Evolutionary conservation across 805 yeast species (phyloP).

Genomic region (Kazachstania viticola): DNA sequence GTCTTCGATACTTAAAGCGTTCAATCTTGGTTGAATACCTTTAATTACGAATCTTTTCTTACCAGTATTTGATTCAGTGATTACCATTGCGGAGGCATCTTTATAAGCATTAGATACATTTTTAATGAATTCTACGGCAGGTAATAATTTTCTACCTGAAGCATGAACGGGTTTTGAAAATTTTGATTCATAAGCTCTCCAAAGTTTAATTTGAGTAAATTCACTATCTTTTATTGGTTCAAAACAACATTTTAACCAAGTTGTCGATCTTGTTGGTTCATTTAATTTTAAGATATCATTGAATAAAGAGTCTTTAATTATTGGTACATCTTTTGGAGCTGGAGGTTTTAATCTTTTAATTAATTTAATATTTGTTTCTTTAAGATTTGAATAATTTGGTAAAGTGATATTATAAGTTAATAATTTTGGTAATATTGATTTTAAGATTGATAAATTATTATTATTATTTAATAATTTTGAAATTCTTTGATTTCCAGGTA

Average conservation of each 20-base stretch:
- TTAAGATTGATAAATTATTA: conserved; percentile 39
- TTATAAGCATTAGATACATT: conserved; percentile 86
- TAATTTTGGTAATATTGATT: conserved; percentile 51
- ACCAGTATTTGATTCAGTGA: conserved; percentile 49
- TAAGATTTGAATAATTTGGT: conserved; percentile 23
- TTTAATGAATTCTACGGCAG: conserved; percentile 94
- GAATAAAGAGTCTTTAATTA: conserved; percentile 41
- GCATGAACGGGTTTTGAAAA: conserved; percentile 49
- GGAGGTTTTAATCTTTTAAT: conserved; percentile 49
- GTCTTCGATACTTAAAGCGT: conserved; percentile 37
- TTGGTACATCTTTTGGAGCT: conserved; percentile 58
- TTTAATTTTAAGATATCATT: conserved; percentile 50
- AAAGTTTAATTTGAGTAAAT: conserved; percentile 87
- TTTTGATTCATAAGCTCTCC: conserved; percentile 90
- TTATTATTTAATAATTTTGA: conserved; percentile 37
- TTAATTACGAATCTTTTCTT: conserved; percentile 79
- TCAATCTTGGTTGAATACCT: conserved; percentile 81
- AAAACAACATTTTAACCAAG: conserved; percentile 90
- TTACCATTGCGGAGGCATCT: conserved; percentile 86
- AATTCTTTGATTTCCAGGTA: conserved; percentile 50
- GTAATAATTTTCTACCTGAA: conserved; percentile 53
- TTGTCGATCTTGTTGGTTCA: conserved; percentile 86
- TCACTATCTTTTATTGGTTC: conserved; percentile 69
- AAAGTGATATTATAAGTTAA: conserved; percentile 37
- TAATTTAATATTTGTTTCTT: conserved; percentile 26